A percentile compares a stretch with the other conserved stretches of the same genome.
Conservation (phyloP, 257 asterid species). For the Cynanchum wilfordii region DNA sequence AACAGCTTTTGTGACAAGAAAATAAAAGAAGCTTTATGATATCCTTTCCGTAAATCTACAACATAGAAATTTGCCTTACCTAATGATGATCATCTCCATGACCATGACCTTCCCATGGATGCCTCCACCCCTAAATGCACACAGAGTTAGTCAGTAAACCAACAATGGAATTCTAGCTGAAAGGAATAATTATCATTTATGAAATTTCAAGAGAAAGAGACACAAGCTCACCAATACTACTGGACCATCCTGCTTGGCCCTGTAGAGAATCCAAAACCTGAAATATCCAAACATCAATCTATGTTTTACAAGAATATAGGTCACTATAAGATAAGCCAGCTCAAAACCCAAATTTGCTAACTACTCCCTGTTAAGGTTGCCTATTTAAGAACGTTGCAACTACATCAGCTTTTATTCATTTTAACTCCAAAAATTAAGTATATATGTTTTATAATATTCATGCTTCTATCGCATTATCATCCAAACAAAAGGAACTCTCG, state of each 20-base stretch:
- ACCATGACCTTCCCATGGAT: conserved; percentile 94
- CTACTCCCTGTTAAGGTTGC: background rate
- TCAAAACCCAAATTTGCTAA: background rate
- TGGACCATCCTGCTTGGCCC: conserved; percentile 93
- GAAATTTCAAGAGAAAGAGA: background rate
- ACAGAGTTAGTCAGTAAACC: conserved; percentile 23
- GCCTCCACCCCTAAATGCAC: conserved; percentile 77
- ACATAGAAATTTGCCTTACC: conserved; percentile 20
- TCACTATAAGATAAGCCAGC: background rate
- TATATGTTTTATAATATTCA: background rate
- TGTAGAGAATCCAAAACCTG: conserved; percentile 89
- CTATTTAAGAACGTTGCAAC: background rate
- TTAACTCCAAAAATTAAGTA: background rate
- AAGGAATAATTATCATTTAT: background rate
- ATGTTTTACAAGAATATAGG: background rate
- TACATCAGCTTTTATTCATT: background rate
- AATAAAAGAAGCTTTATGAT: background rate
- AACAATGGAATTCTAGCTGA: conserved; percentile 11
- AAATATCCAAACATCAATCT: conserved; percentile 9
- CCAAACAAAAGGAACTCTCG: no score
- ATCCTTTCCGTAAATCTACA: background rate
- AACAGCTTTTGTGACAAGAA: background rate
- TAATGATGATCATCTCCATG: conserved; percentile 41
- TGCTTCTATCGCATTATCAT: no score
- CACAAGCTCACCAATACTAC: conserved; percentile 69